Conservation (phyloP, 352 stramenopile species). For the Phytophthora vignae region DNA sequence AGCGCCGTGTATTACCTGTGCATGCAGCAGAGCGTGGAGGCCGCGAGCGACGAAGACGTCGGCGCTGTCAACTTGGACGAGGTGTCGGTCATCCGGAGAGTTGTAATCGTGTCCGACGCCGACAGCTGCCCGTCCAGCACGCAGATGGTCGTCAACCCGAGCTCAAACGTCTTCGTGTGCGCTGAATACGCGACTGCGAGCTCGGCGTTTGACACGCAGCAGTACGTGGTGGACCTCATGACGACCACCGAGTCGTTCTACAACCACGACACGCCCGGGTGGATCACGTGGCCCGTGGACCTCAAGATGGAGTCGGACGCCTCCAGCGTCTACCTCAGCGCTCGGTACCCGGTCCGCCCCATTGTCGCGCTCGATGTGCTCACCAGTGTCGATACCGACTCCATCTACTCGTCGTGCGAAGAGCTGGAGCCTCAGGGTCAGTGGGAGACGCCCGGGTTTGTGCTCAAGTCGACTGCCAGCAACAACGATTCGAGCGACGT, state of each 20-base stretch:
- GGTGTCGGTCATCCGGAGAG: slow-evolving; percentile 29
- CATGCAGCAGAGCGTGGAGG: slow-evolving; percentile 38
- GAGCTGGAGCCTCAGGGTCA: slow-evolving; percentile 26
- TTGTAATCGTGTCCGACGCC: slow-evolving; percentile 32
- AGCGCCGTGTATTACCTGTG: slow-evolving; percentile 40
- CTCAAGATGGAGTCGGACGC: slow-evolving; percentile 29
- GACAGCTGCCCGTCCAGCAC: slow-evolving; percentile 33
- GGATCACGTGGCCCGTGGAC: slow-evolving; percentile 46
- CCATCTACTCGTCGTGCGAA: slow-evolving; percentile 33
- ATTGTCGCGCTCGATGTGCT: slow-evolving; percentile 49
- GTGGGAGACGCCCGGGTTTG: slow-evolving; percentile 32
- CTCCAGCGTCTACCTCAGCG: slow-evolving; percentile 46
- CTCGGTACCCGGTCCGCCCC: slow-evolving; percentile 40
- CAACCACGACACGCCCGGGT: slow-evolving; percentile 52
- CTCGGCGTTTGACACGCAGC: slow-evolving; percentile 25
- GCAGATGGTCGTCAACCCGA: slow-evolving; percentile 34
- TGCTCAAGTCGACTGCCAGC: slow-evolving; percentile 30
- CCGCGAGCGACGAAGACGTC: slow-evolving; percentile 21
- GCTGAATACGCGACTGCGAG: slow-evolving; percentile 27
- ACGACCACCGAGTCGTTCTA: slow-evolving; percentile 53
- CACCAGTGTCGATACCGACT: slow-evolving; percentile 24
- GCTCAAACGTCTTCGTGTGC: slow-evolving; percentile 40
- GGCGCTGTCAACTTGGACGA: slow-evolving; percentile 24
- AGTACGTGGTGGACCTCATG: slow-evolving; percentile 59
- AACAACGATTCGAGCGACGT: slow-evolving; percentile 31